Evolutionary conservation across 225 moss, liverwort and hornwort genomes (phyloP).

Genomic region (Pleurozium schreberi): DNA sequence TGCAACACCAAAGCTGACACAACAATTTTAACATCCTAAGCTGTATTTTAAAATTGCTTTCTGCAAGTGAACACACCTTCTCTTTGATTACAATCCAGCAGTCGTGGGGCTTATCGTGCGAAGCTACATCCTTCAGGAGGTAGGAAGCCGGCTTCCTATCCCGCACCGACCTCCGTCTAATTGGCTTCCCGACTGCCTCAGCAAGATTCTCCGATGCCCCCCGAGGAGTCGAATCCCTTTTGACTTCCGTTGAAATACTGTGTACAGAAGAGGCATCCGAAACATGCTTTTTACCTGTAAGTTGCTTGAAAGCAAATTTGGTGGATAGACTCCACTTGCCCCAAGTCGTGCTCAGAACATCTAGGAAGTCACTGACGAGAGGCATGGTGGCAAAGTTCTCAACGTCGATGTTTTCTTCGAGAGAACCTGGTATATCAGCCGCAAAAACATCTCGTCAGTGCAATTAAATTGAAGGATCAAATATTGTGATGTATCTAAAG

Average conservation of each 20-base stretch:
- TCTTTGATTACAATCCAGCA: conserved; percentile 89
- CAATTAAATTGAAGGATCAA: neutral
- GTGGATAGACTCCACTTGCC: conserved; percentile 26
- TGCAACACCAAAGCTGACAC: neutral
- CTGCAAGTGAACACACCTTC: conserved; percentile 23
- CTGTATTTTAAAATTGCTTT: neutral
- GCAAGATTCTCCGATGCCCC: neutral
- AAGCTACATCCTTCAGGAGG: conserved; percentile 37
- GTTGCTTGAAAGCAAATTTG: conserved; percentile 26
- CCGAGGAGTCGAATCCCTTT: neutral
- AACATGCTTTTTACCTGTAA: conserved; percentile 27
- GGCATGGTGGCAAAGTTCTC: conserved; percentile 33
- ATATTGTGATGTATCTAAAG: neutral
- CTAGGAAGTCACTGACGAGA: conserved; percentile 28
- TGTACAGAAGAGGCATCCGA: conserved; percentile 12
- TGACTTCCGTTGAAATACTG: neutral
- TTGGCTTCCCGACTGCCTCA: neutral
- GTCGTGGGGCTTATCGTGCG: conserved; percentile 50
- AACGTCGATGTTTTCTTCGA: conserved; percentile 48
- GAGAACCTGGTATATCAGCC: conserved; percentile 13
- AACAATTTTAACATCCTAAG: neutral
- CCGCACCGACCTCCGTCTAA: conserved; percentile 8
- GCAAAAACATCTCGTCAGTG: neutral
- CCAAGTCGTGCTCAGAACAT: conserved; percentile 24
- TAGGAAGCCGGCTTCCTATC: neutral